Percentiles rank a stretch among this genome's conserved stretches.
These are phyloP conservation scores for Lagerstroemia speciosa DNA, from an alignment of 345 rosid species.

Conservation along the genomic window DNA sequence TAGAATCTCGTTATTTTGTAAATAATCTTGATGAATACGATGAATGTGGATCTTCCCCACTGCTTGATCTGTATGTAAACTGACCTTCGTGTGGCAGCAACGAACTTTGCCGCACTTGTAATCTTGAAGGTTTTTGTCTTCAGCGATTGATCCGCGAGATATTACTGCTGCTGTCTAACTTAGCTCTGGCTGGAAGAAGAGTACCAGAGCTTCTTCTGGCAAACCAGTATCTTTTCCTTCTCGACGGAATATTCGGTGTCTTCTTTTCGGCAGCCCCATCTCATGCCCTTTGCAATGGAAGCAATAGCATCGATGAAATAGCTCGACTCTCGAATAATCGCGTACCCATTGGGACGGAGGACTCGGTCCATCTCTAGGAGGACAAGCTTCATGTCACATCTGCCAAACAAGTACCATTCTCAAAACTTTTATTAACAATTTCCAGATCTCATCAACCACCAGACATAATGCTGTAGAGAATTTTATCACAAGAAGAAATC, in stretches of 20 bases:
- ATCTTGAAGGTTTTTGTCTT: neutral
- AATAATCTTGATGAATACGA: neutral
- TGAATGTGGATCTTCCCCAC: neutral
- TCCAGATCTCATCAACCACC: too few relatives aligned
- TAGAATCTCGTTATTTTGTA: neutral
- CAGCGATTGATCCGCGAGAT: neutral
- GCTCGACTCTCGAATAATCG: constrained; percentile 75
- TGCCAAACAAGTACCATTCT: constrained; percentile 13
- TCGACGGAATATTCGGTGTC: constrained; percentile 59
- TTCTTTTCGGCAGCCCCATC: constrained; percentile 79
- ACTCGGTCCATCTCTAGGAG: constrained; percentile 91
- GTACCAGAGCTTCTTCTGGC: constrained; percentile 94
- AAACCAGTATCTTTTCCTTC: constrained; percentile 72
- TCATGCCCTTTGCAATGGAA: constrained; percentile 61
- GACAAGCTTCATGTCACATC: constrained; percentile 84
- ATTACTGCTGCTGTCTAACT: neutral
- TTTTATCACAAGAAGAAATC: too few relatives aligned
- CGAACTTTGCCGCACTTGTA: neutral
- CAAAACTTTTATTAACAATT: too few relatives aligned
- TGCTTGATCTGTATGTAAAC: neutral
- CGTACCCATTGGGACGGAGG: constrained; percentile 73
- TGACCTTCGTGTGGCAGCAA: neutral
- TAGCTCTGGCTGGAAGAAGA: constrained; percentile 35
- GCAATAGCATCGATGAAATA: constrained; percentile 62
- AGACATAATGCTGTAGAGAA: too few relatives aligned